Percentiles rank a stretch among this genome's conserved stretches.
phyloP scores from a whole-genome alignment of 2,329 filamentous ascomycete genomes.

The Colletotrichum gigasporum region DNA sequence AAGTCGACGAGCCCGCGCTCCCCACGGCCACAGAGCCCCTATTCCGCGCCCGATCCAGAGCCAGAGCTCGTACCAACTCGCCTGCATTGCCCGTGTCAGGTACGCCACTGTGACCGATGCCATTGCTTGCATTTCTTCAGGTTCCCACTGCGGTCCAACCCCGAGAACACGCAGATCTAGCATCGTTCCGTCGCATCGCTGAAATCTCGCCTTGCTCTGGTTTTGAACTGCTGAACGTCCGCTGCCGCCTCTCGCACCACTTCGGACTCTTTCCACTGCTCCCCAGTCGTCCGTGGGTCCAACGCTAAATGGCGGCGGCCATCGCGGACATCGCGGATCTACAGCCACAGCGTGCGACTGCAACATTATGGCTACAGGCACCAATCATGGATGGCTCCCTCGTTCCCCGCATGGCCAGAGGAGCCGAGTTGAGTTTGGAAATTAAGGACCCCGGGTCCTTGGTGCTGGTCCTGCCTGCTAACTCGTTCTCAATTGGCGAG shows the following conservation, averaged over 20 bases:
- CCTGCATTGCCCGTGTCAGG: neutral
- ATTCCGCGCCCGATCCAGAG: neutral
- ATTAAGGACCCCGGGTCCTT: slow-evolving; percentile 21
- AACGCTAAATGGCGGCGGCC: slow-evolving; percentile 13
- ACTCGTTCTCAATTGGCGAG: slow-evolving; percentile 1
- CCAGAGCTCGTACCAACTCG: neutral
- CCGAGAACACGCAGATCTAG: neutral
- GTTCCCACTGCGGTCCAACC: neutral
- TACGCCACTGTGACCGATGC: neutral
- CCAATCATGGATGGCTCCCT: slow-evolving; percentile 4
- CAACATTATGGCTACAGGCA: slow-evolving; percentile 1
- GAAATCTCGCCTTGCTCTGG: neutral
- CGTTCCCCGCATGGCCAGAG: slow-evolving; percentile 17
- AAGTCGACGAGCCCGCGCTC: slow-evolving; percentile 14
- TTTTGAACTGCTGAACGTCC: neutral
- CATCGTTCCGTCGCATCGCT: neutral
- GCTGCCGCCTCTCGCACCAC: neutral
- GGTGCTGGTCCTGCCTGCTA: slow-evolving; percentile 15
- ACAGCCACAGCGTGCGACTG: slow-evolving; percentile 3
- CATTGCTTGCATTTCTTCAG: neutral
- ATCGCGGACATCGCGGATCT: slow-evolving; percentile 20
- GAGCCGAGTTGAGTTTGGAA: slow-evolving; percentile 3
- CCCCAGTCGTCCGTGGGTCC: slow-evolving; percentile 9
- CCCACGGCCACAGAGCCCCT: slow-evolving; percentile 11
- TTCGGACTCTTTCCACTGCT: slow-evolving; percentile 14